Evolutionary conservation across 805 yeast species (phyloP).

Genomic region (Suhomyces prunicola): DNA sequence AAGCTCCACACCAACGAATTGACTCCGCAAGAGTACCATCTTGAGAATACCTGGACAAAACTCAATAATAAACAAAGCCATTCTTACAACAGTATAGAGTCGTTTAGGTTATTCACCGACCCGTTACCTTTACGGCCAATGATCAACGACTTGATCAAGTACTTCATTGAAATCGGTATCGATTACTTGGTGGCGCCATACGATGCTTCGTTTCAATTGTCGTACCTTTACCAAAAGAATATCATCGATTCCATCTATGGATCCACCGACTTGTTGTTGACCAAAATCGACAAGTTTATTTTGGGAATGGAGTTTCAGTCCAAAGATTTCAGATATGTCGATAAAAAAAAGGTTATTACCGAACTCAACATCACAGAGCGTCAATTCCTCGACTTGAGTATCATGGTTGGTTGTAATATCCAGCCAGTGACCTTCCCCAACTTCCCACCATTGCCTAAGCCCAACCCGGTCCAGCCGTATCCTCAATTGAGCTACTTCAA

Average conservation of each 20-base stretch:
- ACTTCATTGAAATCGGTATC: conserved; percentile 52
- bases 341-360: conserved; percentile 51
- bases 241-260: conserved; percentile 77
- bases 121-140: conserved; percentile 50
- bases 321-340: conserved; percentile 66
- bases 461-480: conserved; percentile 37
- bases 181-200: conserved; percentile 81
- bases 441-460: conserved; percentile 45
- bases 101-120: conserved; percentile 52
- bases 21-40: conserved; percentile 38
- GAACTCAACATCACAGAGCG: conserved; percentile 61
- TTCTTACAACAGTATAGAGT: conserved; percentile 30
- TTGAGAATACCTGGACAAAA: conserved; percentile 40
- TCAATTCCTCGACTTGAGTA: conserved; percentile 71
- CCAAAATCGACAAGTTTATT: conserved; percentile 65
- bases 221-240: conserved; percentile 57
- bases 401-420: conserved; percentile 74
- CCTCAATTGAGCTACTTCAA: conserved; percentile 41
- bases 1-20: conserved; percentile 35
- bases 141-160: conserved; percentile 52
- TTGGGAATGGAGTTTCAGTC: conserved; percentile 64
- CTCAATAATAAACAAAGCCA: conserved; percentile 25
- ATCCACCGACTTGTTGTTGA: conserved; percentile 73
- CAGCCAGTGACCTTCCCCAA: conserved; percentile 62
- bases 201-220: conserved; percentile 74